phyloP scores from a whole-genome alignment of 768 basidiomycete species.

The Hygrophoropsis aurantiaca region DNA sequence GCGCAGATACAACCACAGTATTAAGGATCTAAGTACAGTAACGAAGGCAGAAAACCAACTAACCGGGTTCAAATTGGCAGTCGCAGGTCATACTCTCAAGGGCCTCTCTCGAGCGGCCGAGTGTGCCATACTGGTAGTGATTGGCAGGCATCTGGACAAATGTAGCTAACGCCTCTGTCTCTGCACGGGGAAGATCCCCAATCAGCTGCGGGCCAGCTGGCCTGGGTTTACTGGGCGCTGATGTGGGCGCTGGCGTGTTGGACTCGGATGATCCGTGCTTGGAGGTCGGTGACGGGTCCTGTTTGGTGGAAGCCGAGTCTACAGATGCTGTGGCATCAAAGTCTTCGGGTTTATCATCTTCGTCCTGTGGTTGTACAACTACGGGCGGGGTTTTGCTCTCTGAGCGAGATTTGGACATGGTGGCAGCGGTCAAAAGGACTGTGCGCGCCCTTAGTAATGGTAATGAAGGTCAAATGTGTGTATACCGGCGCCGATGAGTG shows the following conservation, averaged over 20 bases:
- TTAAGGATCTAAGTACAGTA: slow-evolving; percentile 22
- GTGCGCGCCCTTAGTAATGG: slow-evolving; percentile 12
- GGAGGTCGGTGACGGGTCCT: slow-evolving; percentile 29
- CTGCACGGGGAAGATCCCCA: slow-evolving; percentile 74
- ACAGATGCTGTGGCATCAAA: slow-evolving; percentile 24
- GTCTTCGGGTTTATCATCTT: slow-evolving; percentile 13
- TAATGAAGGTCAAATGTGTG: no score
- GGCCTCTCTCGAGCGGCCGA: slow-evolving; percentile 86
- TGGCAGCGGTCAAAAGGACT: slow-evolving; percentile 16
- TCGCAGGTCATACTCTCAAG: slow-evolving; percentile 96
- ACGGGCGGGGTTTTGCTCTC: slow-evolving; percentile 27
- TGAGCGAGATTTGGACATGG: slow-evolving; percentile 29
- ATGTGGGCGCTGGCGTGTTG: slow-evolving; percentile 35
- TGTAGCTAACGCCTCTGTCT: slow-evolving; percentile 65
- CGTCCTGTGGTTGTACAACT: slow-evolving; percentile 6
- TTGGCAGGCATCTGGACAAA: slow-evolving; percentile 77
- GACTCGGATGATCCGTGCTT: slow-evolving; percentile 35
- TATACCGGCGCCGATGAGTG: slow-evolving; percentile 15
- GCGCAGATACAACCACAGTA: slow-evolving; percentile 26
- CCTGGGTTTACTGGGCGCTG: slow-evolving; percentile 34
- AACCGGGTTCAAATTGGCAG: slow-evolving; percentile 81
- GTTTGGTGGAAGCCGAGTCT: slow-evolving; percentile 24
- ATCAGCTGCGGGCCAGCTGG: slow-evolving; percentile 66
- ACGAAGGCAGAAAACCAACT: slow-evolving; percentile 35
- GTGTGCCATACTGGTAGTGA: slow-evolving; percentile 81